Conservation (phyloP, 2,329 filamentous ascomycete genomes). For the Trichoderma oligosporum region DNA sequence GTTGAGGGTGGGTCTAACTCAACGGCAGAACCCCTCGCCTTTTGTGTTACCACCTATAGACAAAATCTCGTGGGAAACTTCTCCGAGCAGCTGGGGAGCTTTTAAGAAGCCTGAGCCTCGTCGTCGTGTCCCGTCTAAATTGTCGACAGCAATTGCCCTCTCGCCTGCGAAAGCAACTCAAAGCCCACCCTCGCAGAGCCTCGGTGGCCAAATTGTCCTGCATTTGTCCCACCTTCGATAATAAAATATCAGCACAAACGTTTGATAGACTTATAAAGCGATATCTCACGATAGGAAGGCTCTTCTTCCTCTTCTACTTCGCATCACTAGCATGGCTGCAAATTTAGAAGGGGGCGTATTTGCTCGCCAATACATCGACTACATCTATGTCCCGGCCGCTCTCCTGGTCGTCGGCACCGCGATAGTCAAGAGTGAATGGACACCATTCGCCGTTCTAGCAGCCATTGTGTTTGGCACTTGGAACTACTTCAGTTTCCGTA, state of each 20-base stretch:
- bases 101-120: neutral
- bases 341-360: conserved; percentile 32
- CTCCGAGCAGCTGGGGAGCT: neutral
- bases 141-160: neutral
- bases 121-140: neutral
- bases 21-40: conserved; percentile 13
- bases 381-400: conserved; percentile 78
- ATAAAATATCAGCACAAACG: neutral
- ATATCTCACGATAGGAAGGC: neutral
- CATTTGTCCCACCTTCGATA: conserved; percentile 8
- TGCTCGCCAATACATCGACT: conserved; percentile 66
- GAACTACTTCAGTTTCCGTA: conserved; percentile 70
- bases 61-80: neutral
- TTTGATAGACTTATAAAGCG: neutral
- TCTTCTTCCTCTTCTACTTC: neutral
- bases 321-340: conserved; percentile 26
- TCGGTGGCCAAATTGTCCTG: conserved; percentile 14
- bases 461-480: conserved; percentile 63
- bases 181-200: conserved; percentile 2
- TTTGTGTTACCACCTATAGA: conserved; percentile 14
- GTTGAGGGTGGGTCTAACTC: conserved; percentile 12
- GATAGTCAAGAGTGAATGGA: conserved; percentile 75
- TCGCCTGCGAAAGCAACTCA: neutral
- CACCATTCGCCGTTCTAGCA: conserved; percentile 64
- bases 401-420: conserved; percentile 72